Conservation (phyloP, 345 rosid species). For the Pugionium cornutum region DNA sequence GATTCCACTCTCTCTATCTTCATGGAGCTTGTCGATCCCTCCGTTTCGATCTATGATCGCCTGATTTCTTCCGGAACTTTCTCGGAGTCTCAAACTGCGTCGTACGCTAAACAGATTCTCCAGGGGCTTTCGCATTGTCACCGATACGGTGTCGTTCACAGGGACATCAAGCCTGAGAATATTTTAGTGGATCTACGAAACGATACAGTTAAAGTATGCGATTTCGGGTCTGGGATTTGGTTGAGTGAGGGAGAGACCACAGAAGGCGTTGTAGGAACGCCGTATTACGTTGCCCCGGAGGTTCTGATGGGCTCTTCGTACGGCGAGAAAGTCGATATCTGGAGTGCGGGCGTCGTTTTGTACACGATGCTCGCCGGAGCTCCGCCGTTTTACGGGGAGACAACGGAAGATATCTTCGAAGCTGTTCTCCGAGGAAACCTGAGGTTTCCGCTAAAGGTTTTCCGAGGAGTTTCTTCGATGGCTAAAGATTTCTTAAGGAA, state of each 20-base stretch:
- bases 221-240: slow-evolving; percentile 71
- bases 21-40: slow-evolving; percentile 58
- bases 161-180: slow-evolving; percentile 84
- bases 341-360: slow-evolving; percentile 80
- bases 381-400: slow-evolving; percentile 75
- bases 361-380: slow-evolving; percentile 74
- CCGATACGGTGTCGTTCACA: slow-evolving; percentile 60
- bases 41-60: slow-evolving; percentile 53
- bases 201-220: slow-evolving; percentile 53
- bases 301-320: slow-evolving; percentile 60
- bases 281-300: slow-evolving; percentile 88
- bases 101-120: slow-evolving; percentile 52
- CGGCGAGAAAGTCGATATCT: slow-evolving; percentile 66
- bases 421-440: slow-evolving; percentile 65
- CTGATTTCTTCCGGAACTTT: slow-evolving; percentile 34
- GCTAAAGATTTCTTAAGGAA: slow-evolving; percentile 76
- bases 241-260: slow-evolving; percentile 39
- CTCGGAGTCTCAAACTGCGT: slow-evolving; percentile 57
- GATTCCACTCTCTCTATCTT: slow-evolving; percentile 54
- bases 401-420: slow-evolving; percentile 64
- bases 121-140: slow-evolving; percentile 71
- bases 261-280: slow-evolving; percentile 74
- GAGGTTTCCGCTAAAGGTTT: slow-evolving; percentile 55
- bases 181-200: slow-evolving; percentile 52
- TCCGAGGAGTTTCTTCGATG: slow-evolving; percentile 48